phyloP scores from a whole-genome alignment of 1,284 basidiomycete species.

The Neotropicomus parvogracilis region DNA sequence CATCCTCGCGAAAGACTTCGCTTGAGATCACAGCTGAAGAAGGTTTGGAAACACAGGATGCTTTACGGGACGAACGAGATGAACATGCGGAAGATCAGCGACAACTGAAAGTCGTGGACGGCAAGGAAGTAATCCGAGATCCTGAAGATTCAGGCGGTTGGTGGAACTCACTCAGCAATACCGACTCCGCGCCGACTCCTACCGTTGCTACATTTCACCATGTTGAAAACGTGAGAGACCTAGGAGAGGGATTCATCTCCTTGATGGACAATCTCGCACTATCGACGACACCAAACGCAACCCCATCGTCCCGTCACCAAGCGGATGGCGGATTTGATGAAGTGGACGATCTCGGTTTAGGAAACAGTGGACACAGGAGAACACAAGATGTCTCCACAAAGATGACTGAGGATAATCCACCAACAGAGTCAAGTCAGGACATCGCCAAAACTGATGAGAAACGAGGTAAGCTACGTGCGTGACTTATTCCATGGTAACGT shows the following conservation, averaged over 20 bases:
- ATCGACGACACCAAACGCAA: constrained; percentile 37
- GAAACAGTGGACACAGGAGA: constrained; percentile 59
- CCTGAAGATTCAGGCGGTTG: constrained; percentile 45
- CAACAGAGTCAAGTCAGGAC: constrained; percentile 10
- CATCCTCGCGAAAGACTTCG: constrained; percentile 29
- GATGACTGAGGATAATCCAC: constrained; percentile 22
- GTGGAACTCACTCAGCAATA: constrained; percentile 58
- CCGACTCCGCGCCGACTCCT: constrained; percentile 58
- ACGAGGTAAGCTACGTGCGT: constrained; percentile 16
- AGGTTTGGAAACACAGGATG: constrained; percentile 23
- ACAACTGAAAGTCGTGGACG: constrained; percentile 3
- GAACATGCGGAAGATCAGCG: constrained; percentile 4
- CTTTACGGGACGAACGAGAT: constrained; percentile 2
- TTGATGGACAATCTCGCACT: constrained; percentile 70
- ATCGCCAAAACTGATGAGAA: constrained; percentile 23
- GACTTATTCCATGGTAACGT: neutral
- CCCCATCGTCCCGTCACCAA: constrained; percentile 22
- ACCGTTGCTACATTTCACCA: constrained; percentile 62
- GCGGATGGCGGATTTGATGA: constrained; percentile 46
- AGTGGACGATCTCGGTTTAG: constrained; percentile 88
- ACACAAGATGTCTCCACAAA: constrained; percentile 35
- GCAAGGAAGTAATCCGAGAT: constrained; percentile 14
- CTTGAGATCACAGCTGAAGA: constrained; percentile 36
- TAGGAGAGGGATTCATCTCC: constrained; percentile 74
- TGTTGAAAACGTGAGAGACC: constrained; percentile 41